Conservation (phyloP, 345 rosid genomes). For the Laguncularia racemosa region DNA sequence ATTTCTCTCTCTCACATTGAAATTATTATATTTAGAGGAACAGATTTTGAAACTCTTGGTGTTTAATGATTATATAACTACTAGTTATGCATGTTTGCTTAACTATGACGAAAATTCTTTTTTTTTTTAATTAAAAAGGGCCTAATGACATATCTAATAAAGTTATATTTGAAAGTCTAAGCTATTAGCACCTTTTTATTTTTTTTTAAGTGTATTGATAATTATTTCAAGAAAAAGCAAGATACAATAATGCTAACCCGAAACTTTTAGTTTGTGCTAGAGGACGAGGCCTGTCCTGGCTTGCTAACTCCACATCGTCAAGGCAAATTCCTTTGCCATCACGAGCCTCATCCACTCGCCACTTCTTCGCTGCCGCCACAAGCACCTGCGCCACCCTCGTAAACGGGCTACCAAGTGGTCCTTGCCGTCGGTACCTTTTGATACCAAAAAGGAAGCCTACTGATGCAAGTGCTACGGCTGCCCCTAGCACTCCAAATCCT, state of each 20-base stretch:
- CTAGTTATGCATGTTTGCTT: too few relatives aligned
- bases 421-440: constrained; percentile 42
- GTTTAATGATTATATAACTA: too few relatives aligned
- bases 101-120: too few relatives aligned
- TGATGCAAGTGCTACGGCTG: constrained; percentile 36
- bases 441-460: constrained; percentile 45
- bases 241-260: constrained; percentile 34
- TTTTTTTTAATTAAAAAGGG: too few relatives aligned
- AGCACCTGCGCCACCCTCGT: constrained; percentile 63
- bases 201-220: too few relatives aligned
- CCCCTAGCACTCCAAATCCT: constrained; percentile 55
- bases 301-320: constrained; percentile 12
- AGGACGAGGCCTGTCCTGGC: constrained; percentile 12
- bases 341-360: constrained; percentile 37
- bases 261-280: constrained; percentile 46
- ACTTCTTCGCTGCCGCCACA: constrained; percentile 54
- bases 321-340: constrained; percentile 27
- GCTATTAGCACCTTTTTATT: too few relatives aligned
- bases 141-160: too few relatives aligned
- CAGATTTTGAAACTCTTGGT: too few relatives aligned
- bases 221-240: neutral
- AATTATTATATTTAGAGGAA: too few relatives aligned
- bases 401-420: constrained; percentile 65
- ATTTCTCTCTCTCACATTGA: too few relatives aligned
- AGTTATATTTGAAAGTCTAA: too few relatives aligned